Conservation (phyloP, 2,329 filamentous ascomycete genomes). For the Sporothrix curviconia region DNA sequence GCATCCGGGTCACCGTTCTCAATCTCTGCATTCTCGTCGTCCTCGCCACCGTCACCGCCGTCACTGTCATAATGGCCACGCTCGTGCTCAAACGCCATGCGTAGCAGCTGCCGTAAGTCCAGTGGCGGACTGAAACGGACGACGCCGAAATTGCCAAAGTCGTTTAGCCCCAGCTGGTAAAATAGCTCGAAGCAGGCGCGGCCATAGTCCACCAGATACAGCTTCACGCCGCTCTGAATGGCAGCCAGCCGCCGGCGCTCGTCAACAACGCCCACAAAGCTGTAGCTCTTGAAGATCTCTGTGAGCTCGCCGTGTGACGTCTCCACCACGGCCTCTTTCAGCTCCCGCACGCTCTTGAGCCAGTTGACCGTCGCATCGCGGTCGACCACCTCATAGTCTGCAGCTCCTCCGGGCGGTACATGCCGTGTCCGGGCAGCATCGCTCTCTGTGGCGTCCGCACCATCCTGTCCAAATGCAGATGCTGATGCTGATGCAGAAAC, state of each 20-base stretch:
- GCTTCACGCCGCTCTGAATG: slow-evolving; percentile 84
- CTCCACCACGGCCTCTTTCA: slow-evolving; percentile 74
- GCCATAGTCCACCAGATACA: slow-evolving; percentile 91
- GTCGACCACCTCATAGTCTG: slow-evolving; percentile 66
- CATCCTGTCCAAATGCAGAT: no score
- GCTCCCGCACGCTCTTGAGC: slow-evolving; percentile 76
- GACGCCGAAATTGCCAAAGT: slow-evolving; percentile 89
- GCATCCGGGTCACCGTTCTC: slow-evolving; percentile 25
- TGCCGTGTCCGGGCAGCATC: neutral
- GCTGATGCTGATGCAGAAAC: slow-evolving; percentile 13
- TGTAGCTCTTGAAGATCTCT: slow-evolving; percentile 79
- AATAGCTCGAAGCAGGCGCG: slow-evolving; percentile 82
- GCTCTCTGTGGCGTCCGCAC: neutral
- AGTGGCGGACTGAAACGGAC: slow-evolving; percentile 76
- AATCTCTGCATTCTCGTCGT: slow-evolving; percentile 57
- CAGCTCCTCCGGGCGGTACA: slow-evolving; percentile 38
- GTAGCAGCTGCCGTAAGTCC: slow-evolving; percentile 61
- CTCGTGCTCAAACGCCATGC: slow-evolving; percentile 67
- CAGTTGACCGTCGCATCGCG: slow-evolving; percentile 64
- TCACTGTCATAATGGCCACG: slow-evolving; percentile 34
- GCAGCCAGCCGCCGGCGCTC: slow-evolving; percentile 80
- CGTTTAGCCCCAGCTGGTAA: slow-evolving; percentile 88
- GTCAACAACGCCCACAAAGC: slow-evolving; percentile 90
- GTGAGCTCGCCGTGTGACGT: slow-evolving; percentile 79
- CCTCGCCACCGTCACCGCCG: slow-evolving; percentile 43